Evolutionary conservation across 352 stramenopile genomes (phyloP), one percentile per base, ranked within the genome.

Genomic region (Phytophthora quininea): DNA sequence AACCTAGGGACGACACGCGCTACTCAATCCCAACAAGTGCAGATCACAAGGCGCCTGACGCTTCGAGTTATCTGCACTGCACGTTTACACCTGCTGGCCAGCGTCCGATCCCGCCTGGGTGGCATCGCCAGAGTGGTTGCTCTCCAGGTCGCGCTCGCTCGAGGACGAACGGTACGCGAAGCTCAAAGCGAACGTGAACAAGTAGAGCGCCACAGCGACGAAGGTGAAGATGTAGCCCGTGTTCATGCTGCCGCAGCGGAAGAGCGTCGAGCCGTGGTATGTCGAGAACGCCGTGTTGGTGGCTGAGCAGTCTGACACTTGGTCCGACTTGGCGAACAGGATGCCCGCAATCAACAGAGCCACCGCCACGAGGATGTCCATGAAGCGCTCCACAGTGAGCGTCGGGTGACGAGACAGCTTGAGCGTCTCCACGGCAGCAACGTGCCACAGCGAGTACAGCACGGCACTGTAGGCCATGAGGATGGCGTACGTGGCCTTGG

Each of bases 371-470:
- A 84, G 33, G 2, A 70, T 49, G 38, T 84, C 76, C 48, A 79
- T 59, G 29, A 72, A 57, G 19, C 76, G 76, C 49, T 84, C 76
- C 0, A 75, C 62, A 7, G 54, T 56, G 43, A 81, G 29, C 10
- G 30, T 54, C 12, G 75, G 75, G 55, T 69, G 75, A 10, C 69
- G 72, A 4, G 75, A 72, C 52, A 81, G 42, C 66, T 79, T 77
- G 31, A 84, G 42, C 52, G 67, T 78, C 64, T 82, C 70, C 3
- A 84, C 73, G 0, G 58, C 73, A 4, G 72, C 66, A 43, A 82
- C 54, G 64, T 84, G 73, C 73, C 73, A 84, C 40, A 84, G 54
- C 53, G 73, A 73, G 64, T 84, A 84, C 24, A 80, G 32, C n/a
- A 70, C 65, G 49, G 56, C 70, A 43, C 63, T 80, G 67, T 82